Conservation (phyloP, 768 basidiomycete species). For the Pleurotus sapidus region DNA sequence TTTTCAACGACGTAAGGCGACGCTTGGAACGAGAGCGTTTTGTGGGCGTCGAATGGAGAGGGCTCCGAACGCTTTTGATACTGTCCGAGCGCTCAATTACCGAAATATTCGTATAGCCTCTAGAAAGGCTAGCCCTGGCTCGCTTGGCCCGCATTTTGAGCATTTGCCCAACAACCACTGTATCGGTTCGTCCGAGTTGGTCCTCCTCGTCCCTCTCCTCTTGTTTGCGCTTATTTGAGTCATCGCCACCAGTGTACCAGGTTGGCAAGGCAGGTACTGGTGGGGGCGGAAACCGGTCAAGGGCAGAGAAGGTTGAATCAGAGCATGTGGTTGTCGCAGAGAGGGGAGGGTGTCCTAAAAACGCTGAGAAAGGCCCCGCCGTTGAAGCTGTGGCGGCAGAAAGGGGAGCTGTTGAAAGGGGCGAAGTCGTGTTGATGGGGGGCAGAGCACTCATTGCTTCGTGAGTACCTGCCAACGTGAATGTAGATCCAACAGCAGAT, state of each 20-base stretch:
- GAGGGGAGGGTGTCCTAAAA: not conserved
- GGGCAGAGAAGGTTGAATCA: not conserved
- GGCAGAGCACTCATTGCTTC: not conserved
- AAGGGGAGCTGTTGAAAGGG: not conserved
- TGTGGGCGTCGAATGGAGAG: not conserved
- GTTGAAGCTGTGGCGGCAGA: conserved; percentile 5
- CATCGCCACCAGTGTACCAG: not conserved
- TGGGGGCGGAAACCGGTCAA: conserved; percentile 4
- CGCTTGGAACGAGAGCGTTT: not conserved
- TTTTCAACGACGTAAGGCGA: not conserved
- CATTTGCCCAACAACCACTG: conserved; percentile 5
- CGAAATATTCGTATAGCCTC: not conserved
- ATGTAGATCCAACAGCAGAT: not conserved
- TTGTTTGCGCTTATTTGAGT: not conserved
- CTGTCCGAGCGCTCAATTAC: conserved; percentile 5
- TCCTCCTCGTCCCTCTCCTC: not conserved
- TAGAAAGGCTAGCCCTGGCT: not conserved
- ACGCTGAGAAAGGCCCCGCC: conserved; percentile 1
- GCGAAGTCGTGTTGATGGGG: not conserved
- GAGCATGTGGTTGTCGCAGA: not conserved
- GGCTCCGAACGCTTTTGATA: conserved; percentile 2
- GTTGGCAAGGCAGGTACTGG: not conserved
- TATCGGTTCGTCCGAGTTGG: not conserved
- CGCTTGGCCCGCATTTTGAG: conserved; percentile 7
- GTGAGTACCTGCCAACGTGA: conserved; percentile 1